A percentile compares a stretch with the other conserved stretches of the same genome.
These are phyloP conservation scores for Saccharomyces pastorianus DNA, from an alignment of 1,139 yeast genomes.

Conservation along the genomic window DNA sequence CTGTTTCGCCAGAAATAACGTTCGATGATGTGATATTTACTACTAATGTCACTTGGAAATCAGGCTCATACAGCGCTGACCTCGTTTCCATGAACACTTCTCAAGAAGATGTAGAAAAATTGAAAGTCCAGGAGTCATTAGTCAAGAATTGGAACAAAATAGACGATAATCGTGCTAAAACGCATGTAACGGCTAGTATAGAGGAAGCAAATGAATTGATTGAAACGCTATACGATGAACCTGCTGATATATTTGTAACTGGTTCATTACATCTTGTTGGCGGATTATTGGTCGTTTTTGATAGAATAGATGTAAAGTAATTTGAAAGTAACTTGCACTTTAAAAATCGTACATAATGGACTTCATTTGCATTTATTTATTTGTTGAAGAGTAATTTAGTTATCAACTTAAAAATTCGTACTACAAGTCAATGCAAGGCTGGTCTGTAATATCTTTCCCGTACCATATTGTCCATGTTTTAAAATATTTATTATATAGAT, in stretches of 20 bases:
- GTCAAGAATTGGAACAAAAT: constrained; percentile 61
- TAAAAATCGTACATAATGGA: not conserved
- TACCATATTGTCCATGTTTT: constrained; percentile 57
- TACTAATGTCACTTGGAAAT: constrained; percentile 85
- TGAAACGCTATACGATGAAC: constrained; percentile 28
- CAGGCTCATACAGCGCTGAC: constrained; percentile 74
- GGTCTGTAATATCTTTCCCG: constrained; percentile 62
- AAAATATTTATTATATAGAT: constrained; percentile 40
- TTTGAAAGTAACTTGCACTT: not conserved
- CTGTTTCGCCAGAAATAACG: constrained; percentile 33
- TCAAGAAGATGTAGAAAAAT: constrained; percentile 62
- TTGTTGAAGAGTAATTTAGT: constrained; percentile 2
- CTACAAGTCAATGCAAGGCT: constrained; percentile 35
- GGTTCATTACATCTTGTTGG: constrained; percentile 95
- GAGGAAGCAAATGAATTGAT: constrained; percentile 61
- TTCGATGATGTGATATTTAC: constrained; percentile 80
- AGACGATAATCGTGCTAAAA: constrained; percentile 36
- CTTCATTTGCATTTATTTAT: not conserved
- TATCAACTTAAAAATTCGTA: not conserved
- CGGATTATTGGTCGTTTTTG: constrained; percentile 80
- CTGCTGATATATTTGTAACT: constrained; percentile 75
- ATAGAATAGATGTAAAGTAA: constrained; percentile 27
- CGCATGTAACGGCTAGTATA: constrained; percentile 61
- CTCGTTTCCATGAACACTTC: constrained; percentile 79
- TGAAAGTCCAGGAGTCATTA: constrained; percentile 73